Percentiles rank a stretch among this genome's conserved stretches.
phyloP scores from a whole-genome alignment of 2,329 filamentous ascomycete species.

The Colletotrichum destructivum region DNA sequence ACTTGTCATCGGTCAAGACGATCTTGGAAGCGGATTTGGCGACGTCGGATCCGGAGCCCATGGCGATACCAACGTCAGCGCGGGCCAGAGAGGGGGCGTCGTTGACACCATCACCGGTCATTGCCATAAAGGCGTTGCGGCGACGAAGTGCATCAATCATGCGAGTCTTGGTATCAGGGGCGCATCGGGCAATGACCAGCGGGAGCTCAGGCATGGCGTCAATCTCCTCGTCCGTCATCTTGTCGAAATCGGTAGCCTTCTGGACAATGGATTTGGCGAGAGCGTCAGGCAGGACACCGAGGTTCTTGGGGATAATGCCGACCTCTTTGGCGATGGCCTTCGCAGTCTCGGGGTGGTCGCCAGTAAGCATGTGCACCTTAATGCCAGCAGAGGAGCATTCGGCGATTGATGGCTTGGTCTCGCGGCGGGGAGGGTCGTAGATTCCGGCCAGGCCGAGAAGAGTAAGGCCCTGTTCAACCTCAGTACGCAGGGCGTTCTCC shows the following conservation, averaged over 20 bases:
- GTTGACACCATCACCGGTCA: constrained; percentile 93
- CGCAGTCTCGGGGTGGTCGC: constrained; percentile 85
- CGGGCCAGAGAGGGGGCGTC: constrained; percentile 86
- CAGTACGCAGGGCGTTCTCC: constrained; percentile 64
- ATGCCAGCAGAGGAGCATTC: constrained; percentile 83
- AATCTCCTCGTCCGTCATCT: constrained; percentile 81
- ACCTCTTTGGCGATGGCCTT: constrained; percentile 85
- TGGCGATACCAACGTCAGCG: constrained; percentile 89
- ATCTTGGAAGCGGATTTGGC: constrained; percentile 88
- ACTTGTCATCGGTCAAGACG: constrained; percentile 90
- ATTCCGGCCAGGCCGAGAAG: constrained; percentile 89
- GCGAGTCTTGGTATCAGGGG: constrained; percentile 87
- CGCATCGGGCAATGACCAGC: constrained; percentile 86
- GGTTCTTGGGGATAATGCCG: constrained; percentile 79
- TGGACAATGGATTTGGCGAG: constrained; percentile 80
- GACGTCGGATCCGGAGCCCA: constrained; percentile 91
- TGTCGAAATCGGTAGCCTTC: constrained; percentile 85
- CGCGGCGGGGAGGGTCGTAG: constrained; percentile 87
- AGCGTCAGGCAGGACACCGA: constrained; percentile 70
- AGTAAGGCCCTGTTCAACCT: constrained; percentile 77
- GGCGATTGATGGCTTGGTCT: constrained; percentile 80
- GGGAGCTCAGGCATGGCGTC: constrained; percentile 83
- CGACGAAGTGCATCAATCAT: constrained; percentile 93
- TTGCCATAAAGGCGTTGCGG: constrained; percentile 82
- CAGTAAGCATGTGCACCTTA: constrained; percentile 87